phyloP scores from a whole-genome alignment of 257 asterid species.

The Nicotiana tomentosiformis region DNA sequence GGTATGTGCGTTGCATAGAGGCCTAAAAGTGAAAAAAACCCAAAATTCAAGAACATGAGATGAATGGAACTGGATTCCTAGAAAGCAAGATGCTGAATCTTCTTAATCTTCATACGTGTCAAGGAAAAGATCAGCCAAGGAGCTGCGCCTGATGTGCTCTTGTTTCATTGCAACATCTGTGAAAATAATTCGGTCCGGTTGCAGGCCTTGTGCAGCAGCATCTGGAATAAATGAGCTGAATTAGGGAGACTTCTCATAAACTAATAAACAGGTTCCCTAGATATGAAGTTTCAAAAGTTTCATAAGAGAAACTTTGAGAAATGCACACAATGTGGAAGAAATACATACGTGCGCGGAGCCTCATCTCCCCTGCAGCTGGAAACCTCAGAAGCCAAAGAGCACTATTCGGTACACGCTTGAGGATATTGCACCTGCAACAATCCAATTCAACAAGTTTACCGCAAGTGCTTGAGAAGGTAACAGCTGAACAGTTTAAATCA shows the following conservation, averaged over 20 bases:
- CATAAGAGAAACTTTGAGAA: not conserved
- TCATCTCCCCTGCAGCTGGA: constrained; percentile 98
- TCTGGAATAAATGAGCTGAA: constrained; percentile 33
- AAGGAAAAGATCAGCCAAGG: constrained; percentile 91
- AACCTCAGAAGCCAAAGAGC: constrained; percentile 95
- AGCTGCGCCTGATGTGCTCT: constrained; percentile 91
- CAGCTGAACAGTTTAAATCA: not conserved
- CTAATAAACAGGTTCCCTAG: not conserved
- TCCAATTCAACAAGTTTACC: not conserved
- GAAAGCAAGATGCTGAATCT: not conserved
- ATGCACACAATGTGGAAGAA: not conserved
- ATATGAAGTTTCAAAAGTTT: not conserved
- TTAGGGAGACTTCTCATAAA: not conserved
- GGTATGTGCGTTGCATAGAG: constrained; percentile 98
- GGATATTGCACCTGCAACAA: constrained; percentile 88
- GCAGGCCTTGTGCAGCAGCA: constrained; percentile 96
- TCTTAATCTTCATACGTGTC: constrained; percentile 60
- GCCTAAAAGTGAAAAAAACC: constrained; percentile 39
- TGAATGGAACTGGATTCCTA: not conserved
- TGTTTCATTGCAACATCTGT: constrained; percentile 98
- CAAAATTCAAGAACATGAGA: not conserved
- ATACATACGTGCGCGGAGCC: constrained; percentile 78
- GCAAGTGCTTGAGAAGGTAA: not conserved
- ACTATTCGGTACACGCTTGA: constrained; percentile 95
- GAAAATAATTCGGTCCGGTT: constrained; percentile 86